Evolutionary conservation across 306 rosid species (phyloP), one percentile per base, ranked within the genome.

Genomic region (Cucumis melo): DNA sequence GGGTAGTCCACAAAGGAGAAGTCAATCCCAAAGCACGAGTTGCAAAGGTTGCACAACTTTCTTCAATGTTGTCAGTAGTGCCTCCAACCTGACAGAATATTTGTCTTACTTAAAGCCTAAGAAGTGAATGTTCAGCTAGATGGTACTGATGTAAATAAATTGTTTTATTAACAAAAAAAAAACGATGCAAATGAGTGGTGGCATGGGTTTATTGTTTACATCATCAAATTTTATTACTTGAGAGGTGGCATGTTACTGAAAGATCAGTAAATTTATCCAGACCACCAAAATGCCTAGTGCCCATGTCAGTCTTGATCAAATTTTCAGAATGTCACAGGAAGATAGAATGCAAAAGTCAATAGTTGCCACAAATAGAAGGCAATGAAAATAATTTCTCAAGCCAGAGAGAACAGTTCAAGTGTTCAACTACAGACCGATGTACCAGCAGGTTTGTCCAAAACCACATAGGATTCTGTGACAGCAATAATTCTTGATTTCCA

Each of bases 401-500:
- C 17, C 21, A 53, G 58, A 81, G 56, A 82, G 8, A 48, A 78
- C 72, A 83, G 66, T 76, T 75, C 61, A 32, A 78, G 74, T 42
- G 36, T 67, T 67, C 46, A 63, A 80, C 58, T 80, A 90, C 96
- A 81, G 85, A 94, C 98, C 8, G 98, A 87, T 83, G 94, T 89
- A 76, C 97, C 95, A 39, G 96, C 93, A 77, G 97, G 97, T 79
- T 94, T 94, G 83, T 92, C 97, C 96, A 94, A 83, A 80, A 92
- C 87, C 74, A 89, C 93, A 78, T 86, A 94, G 24, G 89, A 88
- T 46, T 94, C 95, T 21, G 89, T 67, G 89, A 87, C 88, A 73
- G 91, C 89, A 75, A 94, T 80, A 39, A 90, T 85, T 83, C 97
- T 91, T 75, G 97, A 91, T 82, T 82, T 85, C 97, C 98, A 94